These are phyloP conservation scores for Phlebiopsis gigantea DNA, from an alignment of 768 basidiomycete genomes.

Conservation along the genomic window DNA sequence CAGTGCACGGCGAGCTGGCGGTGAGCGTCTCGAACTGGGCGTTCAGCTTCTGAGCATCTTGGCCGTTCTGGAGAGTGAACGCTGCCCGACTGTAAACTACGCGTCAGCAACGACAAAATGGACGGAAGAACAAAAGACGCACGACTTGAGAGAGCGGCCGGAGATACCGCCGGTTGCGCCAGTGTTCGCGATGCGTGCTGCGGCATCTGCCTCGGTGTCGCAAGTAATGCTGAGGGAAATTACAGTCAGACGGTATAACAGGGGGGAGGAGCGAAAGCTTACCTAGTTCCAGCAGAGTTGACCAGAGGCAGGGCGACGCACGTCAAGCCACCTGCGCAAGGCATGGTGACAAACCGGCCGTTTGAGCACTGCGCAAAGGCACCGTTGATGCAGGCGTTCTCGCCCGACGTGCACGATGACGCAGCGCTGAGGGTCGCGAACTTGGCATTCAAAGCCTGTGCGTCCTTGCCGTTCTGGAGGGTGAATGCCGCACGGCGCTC, in stretches of 20 bases:
- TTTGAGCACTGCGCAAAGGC: slow-evolving; percentile 53
- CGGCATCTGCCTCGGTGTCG: slow-evolving; percentile 2
- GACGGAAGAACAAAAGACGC: not conserved
- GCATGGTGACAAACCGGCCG: slow-evolving; percentile 31
- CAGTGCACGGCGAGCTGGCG: slow-evolving; percentile 39
- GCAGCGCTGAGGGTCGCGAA: slow-evolving; percentile 41
- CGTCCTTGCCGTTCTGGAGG: slow-evolving; percentile 20
- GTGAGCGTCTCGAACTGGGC: slow-evolving; percentile 44
- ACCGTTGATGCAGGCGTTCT: slow-evolving; percentile 43
- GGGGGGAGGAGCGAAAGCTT: not conserved
- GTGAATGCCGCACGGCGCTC: slow-evolving; percentile 27
- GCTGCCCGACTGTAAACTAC: not conserved
- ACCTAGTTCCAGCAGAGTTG: slow-evolving; percentile 27
- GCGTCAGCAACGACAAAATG: not conserved
- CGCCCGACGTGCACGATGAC: slow-evolving; percentile 41
- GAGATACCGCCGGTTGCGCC: slow-evolving; percentile 2
- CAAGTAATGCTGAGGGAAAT: slow-evolving; percentile 1
- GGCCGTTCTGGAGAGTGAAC: slow-evolving; percentile 24
- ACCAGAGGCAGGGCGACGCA: slow-evolving; percentile 23
- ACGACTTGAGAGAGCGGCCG: not conserved
- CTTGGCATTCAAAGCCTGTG: slow-evolving; percentile 26
- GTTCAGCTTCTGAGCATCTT: slow-evolving; percentile 29
- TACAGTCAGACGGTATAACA: not conserved
- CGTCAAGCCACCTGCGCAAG: slow-evolving; percentile 22
- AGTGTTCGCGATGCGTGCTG: not conserved